A percentile compares a stretch with the other conserved stretches of the same genome.
phyloP scores from a whole-genome alignment of 495 filamentous ascomycete genomes.

The Hyaloscypha finlandica region DNA sequence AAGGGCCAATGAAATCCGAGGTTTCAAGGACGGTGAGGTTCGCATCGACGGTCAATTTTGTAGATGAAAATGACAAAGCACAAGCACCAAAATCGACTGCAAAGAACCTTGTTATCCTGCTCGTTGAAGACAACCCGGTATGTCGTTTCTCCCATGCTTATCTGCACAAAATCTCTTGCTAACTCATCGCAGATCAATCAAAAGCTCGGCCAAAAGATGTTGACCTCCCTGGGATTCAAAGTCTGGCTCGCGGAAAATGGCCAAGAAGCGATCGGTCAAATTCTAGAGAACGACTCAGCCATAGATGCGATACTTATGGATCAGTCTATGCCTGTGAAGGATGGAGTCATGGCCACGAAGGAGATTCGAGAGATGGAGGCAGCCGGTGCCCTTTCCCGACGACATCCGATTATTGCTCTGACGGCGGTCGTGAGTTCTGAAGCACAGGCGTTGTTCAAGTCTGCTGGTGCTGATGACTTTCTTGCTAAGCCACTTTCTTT shows the following conservation, averaged over 20 bases:
- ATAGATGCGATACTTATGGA: constrained; percentile 36
- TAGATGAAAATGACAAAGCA: constrained; percentile 18
- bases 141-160: background rate
- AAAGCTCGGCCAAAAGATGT: constrained; percentile 35
- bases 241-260: constrained; percentile 26
- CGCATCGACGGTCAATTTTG: constrained; percentile 30
- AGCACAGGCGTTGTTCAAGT: constrained; percentile 44
- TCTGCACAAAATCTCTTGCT: background rate
- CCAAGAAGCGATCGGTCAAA: constrained; percentile 13
- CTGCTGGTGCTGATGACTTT: constrained; percentile 50
- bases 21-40: constrained; percentile 27
- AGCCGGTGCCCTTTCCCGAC: constrained; percentile 22
- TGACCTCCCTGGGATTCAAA: constrained; percentile 27
- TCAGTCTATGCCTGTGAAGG: constrained; percentile 34
- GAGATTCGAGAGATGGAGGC: constrained; percentile 34
- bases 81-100: constrained; percentile 19
- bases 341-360: constrained; percentile 32
- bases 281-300: constrained; percentile 2
- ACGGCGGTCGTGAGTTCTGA: constrained; percentile 48
- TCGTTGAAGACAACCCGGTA: constrained; percentile 37
- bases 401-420: constrained; percentile 47
- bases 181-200: constrained; percentile 32
- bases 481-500: constrained; percentile 53
- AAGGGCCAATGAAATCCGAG: constrained; percentile 12
- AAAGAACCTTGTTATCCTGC: constrained; percentile 25